These are phyloP conservation scores for Colletotrichum camelliae DNA, from an alignment of 2,329 filamentous ascomycete genomes.

Conservation along the genomic window DNA sequence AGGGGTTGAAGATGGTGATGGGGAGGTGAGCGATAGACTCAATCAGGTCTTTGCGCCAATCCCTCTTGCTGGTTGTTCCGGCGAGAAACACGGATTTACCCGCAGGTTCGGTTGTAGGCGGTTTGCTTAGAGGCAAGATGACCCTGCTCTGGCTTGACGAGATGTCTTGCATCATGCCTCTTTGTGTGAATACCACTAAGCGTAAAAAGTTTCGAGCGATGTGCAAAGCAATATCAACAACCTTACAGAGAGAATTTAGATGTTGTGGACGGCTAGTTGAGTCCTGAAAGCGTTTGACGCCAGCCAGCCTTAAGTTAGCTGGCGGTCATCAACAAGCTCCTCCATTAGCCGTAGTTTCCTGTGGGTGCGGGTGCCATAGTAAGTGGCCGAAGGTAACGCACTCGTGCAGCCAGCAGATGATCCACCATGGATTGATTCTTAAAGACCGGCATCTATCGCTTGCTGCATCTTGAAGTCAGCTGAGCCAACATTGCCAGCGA, in stretches of 20 bases:
- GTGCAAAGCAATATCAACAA: neutral
- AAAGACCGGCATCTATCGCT: neutral
- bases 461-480: neutral
- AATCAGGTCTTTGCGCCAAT: slow-evolving; percentile 56
- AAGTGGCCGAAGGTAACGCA: neutral
- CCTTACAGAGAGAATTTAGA: neutral
- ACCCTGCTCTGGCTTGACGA: slow-evolving; percentile 24
- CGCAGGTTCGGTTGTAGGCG: neutral
- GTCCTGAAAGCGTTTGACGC: neutral
- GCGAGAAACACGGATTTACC: slow-evolving; percentile 59
- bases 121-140: neutral
- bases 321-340: neutral
- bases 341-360: neutral
- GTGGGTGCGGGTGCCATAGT: neutral
- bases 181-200: neutral
- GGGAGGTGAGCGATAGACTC: slow-evolving; percentile 45
- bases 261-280: neutral
- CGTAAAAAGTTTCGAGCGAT: neutral
- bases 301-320: neutral
- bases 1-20: slow-evolving; percentile 63
- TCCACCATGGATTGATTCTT: neutral
- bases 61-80: slow-evolving; percentile 55
- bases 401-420: neutral
- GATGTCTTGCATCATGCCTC: neutral
- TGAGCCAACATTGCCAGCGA: neutral